Evolutionary conservation across 495 filamentous ascomycete genomes (phyloP), one percentile per base, ranked within the genome.

Genomic region (Aspergillus conjunctus): DNA sequence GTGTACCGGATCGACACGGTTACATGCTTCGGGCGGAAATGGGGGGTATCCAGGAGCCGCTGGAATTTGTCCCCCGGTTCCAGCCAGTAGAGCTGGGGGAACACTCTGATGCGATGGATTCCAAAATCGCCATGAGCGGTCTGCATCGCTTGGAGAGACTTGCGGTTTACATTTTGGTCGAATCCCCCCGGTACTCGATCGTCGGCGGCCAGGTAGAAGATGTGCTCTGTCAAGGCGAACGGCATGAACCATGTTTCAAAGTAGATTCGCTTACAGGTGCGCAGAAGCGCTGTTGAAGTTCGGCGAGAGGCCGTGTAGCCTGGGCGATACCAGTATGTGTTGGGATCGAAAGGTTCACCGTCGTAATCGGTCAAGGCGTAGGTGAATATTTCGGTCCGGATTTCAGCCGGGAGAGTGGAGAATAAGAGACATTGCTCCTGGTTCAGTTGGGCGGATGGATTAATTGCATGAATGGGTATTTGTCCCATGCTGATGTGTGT

Each of bases 181-280:
- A 51, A 18, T 32, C 33, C 44, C 21, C 37, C 17, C 0, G 68
- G 70, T 11, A 58, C 59, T 0, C 71, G 65, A 0, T 61, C 54
- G 15, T 3, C 2, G 4, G 12, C 17, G 0, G 61, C 56, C 15
- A 75, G 46, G 45, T 65, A 72, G 53, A 69, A 68, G 1, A 58
- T 34, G 37, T 75, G 69, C 49, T 75, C 69, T 0, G 66, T 60
- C 30, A 61, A 59, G 20, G 63, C 44, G 43, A 69, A 66, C 8
- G 71, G 73, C 57, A 73, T 60, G 33, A 67, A 71, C 71, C 71
- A 73, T 17, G 65, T 57, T 39, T 72, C 69, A 41, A 58, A 51
- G 58, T 69, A 72, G 33, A 66, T 45, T 30, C 33, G 45, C 49
- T 63, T 68, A 37, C 68, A 72, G 3, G 64, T 58, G 21, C 58